phyloP scores from a whole-genome alignment of 2,329 filamentous ascomycete genomes.

The Ophiostoma australiae region DNA sequence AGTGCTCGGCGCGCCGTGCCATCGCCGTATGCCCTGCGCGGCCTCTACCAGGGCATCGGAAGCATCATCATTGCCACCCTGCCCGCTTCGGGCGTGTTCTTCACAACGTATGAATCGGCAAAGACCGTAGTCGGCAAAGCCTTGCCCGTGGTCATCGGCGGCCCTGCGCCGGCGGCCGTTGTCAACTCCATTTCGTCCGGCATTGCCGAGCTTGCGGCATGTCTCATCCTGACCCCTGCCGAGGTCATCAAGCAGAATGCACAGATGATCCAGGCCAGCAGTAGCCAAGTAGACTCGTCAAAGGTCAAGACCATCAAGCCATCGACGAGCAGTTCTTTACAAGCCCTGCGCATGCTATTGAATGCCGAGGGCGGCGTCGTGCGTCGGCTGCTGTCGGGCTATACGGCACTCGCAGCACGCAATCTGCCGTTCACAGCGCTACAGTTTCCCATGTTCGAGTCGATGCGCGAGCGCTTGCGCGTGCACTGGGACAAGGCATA shows the following conservation, averaged over 20 bases:
- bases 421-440: constrained; percentile 85
- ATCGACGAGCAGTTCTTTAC: constrained; percentile 41
- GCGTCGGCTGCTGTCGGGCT: constrained; percentile 63
- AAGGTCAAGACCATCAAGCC: constrained; percentile 12
- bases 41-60: constrained; percentile 81
- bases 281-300: constrained; percentile 27
- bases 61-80: constrained; percentile 80
- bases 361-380: constrained; percentile 48
- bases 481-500: constrained; percentile 28
- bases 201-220: constrained; percentile 75
- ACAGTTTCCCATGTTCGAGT: constrained; percentile 84
- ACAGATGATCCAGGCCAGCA: constrained; percentile 60
- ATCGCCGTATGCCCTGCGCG: constrained; percentile 53
- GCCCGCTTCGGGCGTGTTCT: constrained; percentile 86
- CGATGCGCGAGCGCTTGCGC: constrained; percentile 54
- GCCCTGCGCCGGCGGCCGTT: constrained; percentile 51
- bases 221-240: constrained; percentile 78
- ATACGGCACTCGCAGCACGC: constrained; percentile 72
- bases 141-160: constrained; percentile 34
- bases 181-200: constrained; percentile 71
- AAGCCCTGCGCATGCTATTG: constrained; percentile 44
- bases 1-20: constrained; percentile 29
- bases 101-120: constrained; percentile 78
- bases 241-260: constrained; percentile 94
- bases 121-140: constrained; percentile 57